Evolutionary conservation across 2,329 filamentous ascomycete genomes (phyloP).

Genomic region (Zopfia rhizophila): DNA sequence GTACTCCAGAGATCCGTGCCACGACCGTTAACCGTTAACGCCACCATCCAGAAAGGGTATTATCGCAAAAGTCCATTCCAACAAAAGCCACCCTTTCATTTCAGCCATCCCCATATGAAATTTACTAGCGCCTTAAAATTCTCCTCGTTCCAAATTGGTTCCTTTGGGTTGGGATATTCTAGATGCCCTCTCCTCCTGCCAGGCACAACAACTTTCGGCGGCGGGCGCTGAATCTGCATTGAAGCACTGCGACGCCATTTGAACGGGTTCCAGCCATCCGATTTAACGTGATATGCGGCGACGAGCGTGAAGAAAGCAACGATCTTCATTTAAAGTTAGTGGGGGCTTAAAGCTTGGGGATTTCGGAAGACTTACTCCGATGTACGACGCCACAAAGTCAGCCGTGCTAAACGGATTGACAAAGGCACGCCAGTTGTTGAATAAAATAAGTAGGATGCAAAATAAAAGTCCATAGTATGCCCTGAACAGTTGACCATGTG

Average conservation of each 20-base stretch:
- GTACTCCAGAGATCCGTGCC: too few species aligned
- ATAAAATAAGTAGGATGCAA: conserved; percentile 35
- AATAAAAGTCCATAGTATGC: conserved; percentile 40
- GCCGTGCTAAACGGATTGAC: conserved; percentile 25
- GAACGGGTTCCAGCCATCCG: conserved; percentile 39
- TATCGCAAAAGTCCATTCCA: too few species aligned
- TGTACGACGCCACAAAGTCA: conserved; percentile 33
- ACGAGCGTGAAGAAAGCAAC: conserved; percentile 34
- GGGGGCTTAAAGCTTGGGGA: not conserved
- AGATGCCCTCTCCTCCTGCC: conserved; percentile 35
- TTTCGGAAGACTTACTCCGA: conserved; percentile 31
- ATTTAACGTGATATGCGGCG: conserved; percentile 37
- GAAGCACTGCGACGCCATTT: conserved; percentile 38
- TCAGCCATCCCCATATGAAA: conserved; percentile 41
- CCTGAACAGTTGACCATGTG: conserved; percentile 36
- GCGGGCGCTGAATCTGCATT: conserved; percentile 40
- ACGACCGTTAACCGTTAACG: too few species aligned
- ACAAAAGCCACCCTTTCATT: conserved; percentile 26
- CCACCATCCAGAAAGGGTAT: too few species aligned
- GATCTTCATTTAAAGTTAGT: conserved; percentile 22
- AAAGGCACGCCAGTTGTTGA: conserved; percentile 40
- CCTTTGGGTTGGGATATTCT: conserved; percentile 37
- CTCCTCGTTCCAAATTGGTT: conserved; percentile 34
- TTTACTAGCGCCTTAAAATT: conserved; percentile 33
- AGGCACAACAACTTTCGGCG: conserved; percentile 38